These are phyloP conservation scores for Alectoria sarmentosa DNA, from an alignment of 495 filamentous ascomycete genomes.

Conservation along the genomic window DNA sequence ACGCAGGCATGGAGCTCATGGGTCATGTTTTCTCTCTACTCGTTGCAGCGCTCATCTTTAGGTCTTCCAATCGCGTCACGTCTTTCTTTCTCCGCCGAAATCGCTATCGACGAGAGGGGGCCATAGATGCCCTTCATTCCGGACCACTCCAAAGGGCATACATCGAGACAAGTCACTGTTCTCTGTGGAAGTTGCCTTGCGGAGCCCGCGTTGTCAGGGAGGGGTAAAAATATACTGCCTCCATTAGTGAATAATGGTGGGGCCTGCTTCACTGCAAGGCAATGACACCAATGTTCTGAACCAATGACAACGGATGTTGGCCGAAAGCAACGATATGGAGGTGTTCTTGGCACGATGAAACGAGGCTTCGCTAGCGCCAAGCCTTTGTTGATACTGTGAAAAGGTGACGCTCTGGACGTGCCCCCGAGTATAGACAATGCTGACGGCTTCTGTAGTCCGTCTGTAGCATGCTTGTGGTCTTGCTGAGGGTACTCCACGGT, in stretches of 20 bases:
- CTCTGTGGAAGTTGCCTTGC: background rate
- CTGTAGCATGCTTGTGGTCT: background rate
- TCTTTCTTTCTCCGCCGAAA: too few relatives aligned
- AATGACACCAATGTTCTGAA: background rate
- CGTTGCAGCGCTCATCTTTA: too few relatives aligned
- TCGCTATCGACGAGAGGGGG: too few relatives aligned
- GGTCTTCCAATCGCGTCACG: too few relatives aligned
- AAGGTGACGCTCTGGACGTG: background rate
- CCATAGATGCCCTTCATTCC: too few relatives aligned
- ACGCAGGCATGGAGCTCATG: too few relatives aligned
- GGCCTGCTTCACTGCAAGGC: background rate
- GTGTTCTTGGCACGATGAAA: background rate
- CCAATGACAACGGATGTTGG: background rate
- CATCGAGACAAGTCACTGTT: too few relatives aligned
- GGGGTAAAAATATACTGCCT: background rate
- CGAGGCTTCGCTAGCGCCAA: background rate
- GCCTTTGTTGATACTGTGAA: background rate
- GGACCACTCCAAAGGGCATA: too few relatives aligned
- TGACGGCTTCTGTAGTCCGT: background rate
- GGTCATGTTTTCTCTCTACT: too few relatives aligned
- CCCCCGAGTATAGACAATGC: background rate
- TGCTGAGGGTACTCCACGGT: background rate
- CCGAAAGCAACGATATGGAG: background rate
- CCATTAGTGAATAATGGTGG: background rate
- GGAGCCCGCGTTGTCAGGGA: background rate